These are phyloP conservation scores for Niveomyces coronatus DNA, from an alignment of 2,329 filamentous ascomycete genomes.

Conservation along the genomic window DNA sequence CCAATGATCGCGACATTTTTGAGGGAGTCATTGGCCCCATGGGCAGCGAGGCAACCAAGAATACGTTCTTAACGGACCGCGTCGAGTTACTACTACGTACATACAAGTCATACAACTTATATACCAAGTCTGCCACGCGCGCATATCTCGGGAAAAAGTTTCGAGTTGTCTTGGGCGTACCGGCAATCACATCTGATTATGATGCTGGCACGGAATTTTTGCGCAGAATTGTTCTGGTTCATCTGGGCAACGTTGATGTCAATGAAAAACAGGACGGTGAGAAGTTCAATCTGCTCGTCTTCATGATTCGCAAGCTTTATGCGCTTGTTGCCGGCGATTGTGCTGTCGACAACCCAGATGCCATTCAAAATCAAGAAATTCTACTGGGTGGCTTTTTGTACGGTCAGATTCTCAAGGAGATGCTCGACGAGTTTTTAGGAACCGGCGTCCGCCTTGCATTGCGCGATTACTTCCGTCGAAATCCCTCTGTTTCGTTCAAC, in stretches of 20 bases:
- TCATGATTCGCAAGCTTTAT: constrained; percentile 96
- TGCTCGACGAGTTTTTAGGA: constrained; percentile 76
- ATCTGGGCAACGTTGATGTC: constrained; percentile 78
- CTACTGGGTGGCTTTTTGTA: constrained; percentile 89
- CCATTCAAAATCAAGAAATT: constrained; percentile 92
- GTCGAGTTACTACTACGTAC: constrained; percentile 85
- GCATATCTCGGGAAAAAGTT: constrained; percentile 88
- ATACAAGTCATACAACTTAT: constrained; percentile 82
- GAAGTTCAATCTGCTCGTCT: constrained; percentile 88
- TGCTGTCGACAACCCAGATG: constrained; percentile 89
- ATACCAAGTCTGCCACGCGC: constrained; percentile 71
- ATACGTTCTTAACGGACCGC: constrained; percentile 90
- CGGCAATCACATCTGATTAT: constrained; percentile 75
- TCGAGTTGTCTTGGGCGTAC: constrained; percentile 72
- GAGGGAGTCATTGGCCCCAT: constrained; percentile 78
- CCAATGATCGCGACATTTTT: constrained; percentile 92
- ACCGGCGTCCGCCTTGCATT: constrained; percentile 40
- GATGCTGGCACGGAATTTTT: constrained; percentile 88
- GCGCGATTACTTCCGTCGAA: constrained; percentile 46
- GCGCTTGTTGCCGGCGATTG: constrained; percentile 87
- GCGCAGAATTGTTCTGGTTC: constrained; percentile 79
- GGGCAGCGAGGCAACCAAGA: constrained; percentile 66
- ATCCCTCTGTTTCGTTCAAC: constrained; percentile 59
- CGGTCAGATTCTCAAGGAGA: constrained; percentile 91
- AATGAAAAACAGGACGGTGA: constrained; percentile 76